Evolutionary conservation across 441 rosid genomes (phyloP), one percentile per base, ranked within the genome.

Genomic region (Populus tomentosa): DNA sequence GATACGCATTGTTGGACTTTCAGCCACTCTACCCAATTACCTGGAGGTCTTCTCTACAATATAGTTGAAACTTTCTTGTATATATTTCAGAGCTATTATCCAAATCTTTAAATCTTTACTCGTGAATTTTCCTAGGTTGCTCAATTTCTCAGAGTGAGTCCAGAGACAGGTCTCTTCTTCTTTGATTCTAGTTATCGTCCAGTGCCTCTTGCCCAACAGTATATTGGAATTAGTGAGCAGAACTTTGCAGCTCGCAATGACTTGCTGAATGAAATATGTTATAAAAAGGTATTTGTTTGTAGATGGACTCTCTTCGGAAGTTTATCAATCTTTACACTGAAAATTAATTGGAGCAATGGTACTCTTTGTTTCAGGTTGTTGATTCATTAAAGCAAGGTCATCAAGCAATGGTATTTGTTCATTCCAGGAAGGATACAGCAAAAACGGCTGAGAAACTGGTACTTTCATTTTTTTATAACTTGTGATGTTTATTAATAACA

Each of bases 151-250:
- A 91, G 98, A 85, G 99, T 96, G 77, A 96, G 91, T 84, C 89
- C 93, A 68, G 97, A 94, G 84, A 78, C 88, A 68, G 99, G 99
- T 80, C 96, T 96, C 75, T 96, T 94, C 86, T 94, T 86, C 91
- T 96, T 96, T 84, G 99, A 96, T 87, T 89, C 99, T 75, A 96
- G 98, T 85, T 96, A 94, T 86, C 98, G 99, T 71, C 99, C 98
- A 18, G 97, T 96, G 81, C 98, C 99, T 80, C 93, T 96, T 78
- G 98, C 98, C 40, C 99, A 96, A 78, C 98, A 96, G 77, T 96
- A 96, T 83, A 96, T 96, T 83, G 99, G 99, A 81, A 92, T 96
- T 63, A 94, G 93, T 82, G 99, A 92, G 92, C 94, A 86, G 56
- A 96, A 96, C 87, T 96, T 89, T 86, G 86, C 86, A 69, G 93